Evolutionary conservation across 305 asterid genomes (phyloP).

Genomic region (Solanum hybrid): DNA sequence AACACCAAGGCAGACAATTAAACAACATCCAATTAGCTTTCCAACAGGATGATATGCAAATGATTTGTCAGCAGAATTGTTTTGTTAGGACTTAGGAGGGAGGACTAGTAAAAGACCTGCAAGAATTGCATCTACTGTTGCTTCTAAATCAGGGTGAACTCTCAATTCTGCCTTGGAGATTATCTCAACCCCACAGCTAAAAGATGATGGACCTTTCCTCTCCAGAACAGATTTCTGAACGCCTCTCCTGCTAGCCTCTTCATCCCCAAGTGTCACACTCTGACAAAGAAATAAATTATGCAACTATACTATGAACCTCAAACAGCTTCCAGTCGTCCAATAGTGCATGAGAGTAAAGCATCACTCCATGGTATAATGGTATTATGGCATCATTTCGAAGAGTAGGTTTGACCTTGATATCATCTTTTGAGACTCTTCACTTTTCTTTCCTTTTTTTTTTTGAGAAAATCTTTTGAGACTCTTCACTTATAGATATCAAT

Average conservation of each 20-base stretch:
- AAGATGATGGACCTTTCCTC: slow-evolving; percentile 95
- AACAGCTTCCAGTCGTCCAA: not conserved
- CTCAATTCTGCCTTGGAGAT: slow-evolving; percentile 70
- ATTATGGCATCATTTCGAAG: not conserved
- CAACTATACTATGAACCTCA: not conserved
- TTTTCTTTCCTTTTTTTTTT: not conserved
- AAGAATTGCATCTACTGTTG: slow-evolving; percentile 87
- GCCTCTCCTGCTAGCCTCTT: slow-evolving; percentile 94
- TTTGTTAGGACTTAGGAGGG: not conserved
- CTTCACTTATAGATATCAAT: not conserved
- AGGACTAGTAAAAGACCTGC: slow-evolving; percentile 37
- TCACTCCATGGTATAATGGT: not conserved
- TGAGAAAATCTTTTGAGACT: not conserved
- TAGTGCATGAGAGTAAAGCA: slow-evolving; percentile 4
- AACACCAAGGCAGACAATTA: slow-evolving; percentile 8
- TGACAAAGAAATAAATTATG: slow-evolving; percentile 22
- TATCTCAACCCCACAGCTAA: slow-evolving; percentile 86
- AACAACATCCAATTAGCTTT: slow-evolving; percentile 4
- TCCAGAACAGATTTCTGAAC: slow-evolving; percentile 90
- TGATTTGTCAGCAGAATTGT: slow-evolving; percentile 2
- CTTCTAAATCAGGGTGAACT: slow-evolving; percentile 73
- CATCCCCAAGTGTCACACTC: slow-evolving; percentile 98
- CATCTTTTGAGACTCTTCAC: not conserved
- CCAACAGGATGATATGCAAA: not conserved
- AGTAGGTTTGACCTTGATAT: not conserved